phyloP scores from a whole-genome alignment of 306 rosid genomes.

The Benincasa hispida region DNA sequence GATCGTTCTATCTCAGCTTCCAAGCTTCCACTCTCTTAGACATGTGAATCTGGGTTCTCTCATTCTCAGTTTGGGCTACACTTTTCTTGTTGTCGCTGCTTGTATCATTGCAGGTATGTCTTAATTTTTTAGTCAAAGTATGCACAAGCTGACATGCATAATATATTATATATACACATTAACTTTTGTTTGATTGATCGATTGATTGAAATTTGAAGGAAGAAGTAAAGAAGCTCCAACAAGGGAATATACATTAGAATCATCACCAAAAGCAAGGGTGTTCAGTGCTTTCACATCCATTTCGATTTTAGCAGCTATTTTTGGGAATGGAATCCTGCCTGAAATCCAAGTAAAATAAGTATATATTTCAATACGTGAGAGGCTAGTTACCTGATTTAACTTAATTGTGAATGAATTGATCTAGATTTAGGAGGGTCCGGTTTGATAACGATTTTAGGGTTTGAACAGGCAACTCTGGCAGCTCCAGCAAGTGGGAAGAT shows the following conservation, averaged over 20 bases:
- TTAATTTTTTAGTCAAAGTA: no score
- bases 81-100: slow-evolving; percentile 36
- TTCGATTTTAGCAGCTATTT: slow-evolving; percentile 65
- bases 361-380: no score
- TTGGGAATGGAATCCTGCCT: slow-evolving; percentile 79
- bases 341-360: slow-evolving; percentile 56
- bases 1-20: slow-evolving; percentile 54
- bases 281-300: slow-evolving; percentile 68
- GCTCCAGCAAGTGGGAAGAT: slow-evolving; percentile 78
- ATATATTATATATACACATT: no score
- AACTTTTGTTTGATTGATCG: background rate
- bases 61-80: slow-evolving; percentile 38
- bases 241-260: slow-evolving; percentile 53
- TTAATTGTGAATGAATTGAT: no score
- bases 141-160: no score
- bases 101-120: slow-evolving; percentile 40
- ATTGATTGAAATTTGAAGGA: background rate
- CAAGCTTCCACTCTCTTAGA: slow-evolving; percentile 73
- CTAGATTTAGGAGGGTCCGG: background rate
- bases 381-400: no score
- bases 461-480: slow-evolving; percentile 57
- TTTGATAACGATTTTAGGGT: background rate
- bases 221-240: slow-evolving; percentile 27
- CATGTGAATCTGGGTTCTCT: slow-evolving; percentile 52
- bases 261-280: slow-evolving; percentile 20